These are phyloP conservation scores for Aspergillus arachidicola DNA, from an alignment of 2,329 filamentous ascomycete genomes.

Conservation along the genomic window DNA sequence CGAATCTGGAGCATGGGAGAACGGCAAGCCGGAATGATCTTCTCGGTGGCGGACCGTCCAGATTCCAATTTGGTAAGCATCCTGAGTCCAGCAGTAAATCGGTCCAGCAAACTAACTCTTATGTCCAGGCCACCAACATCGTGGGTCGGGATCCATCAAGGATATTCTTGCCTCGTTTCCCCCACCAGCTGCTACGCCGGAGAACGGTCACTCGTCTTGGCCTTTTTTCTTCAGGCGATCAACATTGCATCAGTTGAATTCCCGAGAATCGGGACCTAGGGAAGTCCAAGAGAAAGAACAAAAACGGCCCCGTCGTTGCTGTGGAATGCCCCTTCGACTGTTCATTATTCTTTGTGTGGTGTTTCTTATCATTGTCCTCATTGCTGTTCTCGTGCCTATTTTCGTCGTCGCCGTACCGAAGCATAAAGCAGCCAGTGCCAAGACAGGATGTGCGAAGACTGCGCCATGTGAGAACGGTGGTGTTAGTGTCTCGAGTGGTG, in stretches of 20 bases:
- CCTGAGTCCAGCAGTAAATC: not conserved
- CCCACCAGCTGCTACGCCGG: conserved; percentile 57
- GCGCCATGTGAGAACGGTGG: conserved; percentile 79
- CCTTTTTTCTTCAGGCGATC: conserved; percentile 41
- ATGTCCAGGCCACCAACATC: conserved; percentile 26
- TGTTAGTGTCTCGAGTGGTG: conserved; percentile 68
- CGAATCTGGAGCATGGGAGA: conserved; percentile 82
- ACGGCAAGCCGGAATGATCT: conserved; percentile 62
- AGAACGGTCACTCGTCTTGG: conserved; percentile 38
- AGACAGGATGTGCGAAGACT: conserved; percentile 57
- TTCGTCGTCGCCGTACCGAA: conserved; percentile 63
- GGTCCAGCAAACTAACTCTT: not conserved
- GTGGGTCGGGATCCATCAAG: conserved; percentile 58
- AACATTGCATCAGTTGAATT: conserved; percentile 34
- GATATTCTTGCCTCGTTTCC: conserved; percentile 69
- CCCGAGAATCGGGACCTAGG: conserved; percentile 25
- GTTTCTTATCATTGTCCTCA: conserved; percentile 71
- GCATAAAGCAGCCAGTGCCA: conserved; percentile 33
- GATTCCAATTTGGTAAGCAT: conserved; percentile 29
- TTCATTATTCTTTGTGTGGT: conserved; percentile 70
- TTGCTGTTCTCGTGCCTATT: conserved; percentile 79
- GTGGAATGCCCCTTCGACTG: conserved; percentile 78
- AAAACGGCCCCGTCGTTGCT: conserved; percentile 65
- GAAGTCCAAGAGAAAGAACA: conserved; percentile 24
- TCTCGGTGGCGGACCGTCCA: conserved; percentile 35